These are phyloP conservation scores for Penicillium flavigenum DNA, from an alignment of 495 filamentous ascomycete genomes.

Conservation along the genomic window DNA sequence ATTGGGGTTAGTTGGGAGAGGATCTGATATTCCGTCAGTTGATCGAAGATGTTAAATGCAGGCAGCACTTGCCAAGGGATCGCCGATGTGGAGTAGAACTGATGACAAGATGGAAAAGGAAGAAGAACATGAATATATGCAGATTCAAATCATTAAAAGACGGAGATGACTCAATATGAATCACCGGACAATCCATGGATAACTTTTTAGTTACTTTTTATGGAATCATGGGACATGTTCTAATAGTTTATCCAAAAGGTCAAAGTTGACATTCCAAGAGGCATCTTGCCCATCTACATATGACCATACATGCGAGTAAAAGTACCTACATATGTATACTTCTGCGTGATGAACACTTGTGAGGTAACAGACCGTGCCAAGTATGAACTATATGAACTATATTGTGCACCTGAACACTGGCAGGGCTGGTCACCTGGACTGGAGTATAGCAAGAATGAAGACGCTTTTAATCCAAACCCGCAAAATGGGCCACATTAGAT, in stretches of 20 bases:
- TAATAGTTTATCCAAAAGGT: constrained; percentile 5
- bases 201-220: not conserved
- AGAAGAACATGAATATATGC: not conserved
- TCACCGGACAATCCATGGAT: constrained; percentile 12
- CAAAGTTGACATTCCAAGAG: constrained; percentile 18
- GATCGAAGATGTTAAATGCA: constrained; percentile 4
- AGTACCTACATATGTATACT: too few relatives aligned
- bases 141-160: not conserved
- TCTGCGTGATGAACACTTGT: not conserved
- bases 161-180: constrained; percentile 10
- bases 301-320: not conserved
- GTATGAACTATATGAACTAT: not conserved
- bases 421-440: too few relatives aligned
- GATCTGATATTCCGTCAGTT: not conserved
- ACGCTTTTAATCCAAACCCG: constrained; percentile 8
- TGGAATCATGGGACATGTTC: constrained; percentile 5
- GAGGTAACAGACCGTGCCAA: not conserved
- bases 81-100: constrained; percentile 2
- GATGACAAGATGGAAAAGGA: not conserved
- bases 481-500: constrained; percentile 7
- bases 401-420: not conserved
- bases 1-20: not conserved
- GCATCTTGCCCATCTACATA: constrained; percentile 2
- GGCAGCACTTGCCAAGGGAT: constrained; percentile 11
- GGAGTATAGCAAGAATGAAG: not conserved